Evolutionary conservation across 2,329 filamentous ascomycete genomes (phyloP), one percentile per base, ranked within the genome.

Genomic region (Falciphora oryzae): DNA sequence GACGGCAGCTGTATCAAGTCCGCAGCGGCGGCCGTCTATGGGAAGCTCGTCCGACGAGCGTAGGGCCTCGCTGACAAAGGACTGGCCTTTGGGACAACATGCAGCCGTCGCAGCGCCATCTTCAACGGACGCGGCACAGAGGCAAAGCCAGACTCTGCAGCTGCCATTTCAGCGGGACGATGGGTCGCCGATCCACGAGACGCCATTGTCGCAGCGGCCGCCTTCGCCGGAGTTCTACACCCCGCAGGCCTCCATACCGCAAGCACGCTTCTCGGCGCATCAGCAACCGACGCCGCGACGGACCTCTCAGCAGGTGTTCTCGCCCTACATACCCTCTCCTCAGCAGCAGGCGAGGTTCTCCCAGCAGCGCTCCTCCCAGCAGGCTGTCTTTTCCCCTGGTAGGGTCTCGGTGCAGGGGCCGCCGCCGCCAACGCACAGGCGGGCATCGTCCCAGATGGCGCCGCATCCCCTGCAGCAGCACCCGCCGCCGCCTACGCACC

Each of bases 331-430:
- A 2, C 22, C 61, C 28, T 63, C 61, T 28, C 62, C 57, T 16
- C 62, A 59, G 56, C 57, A 63, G 31, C 62, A 59, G 27, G 14
- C 25, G 22, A 62, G 35, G 13, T 16, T 62, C n/a, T 62, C 60
- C 13, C 60, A 38, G 27, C 38, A 62, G 25, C 11, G 35, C 28
- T 31, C 25, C 7, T 62, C 60, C 5, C 60, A 62, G 10, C 44
- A 53, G 6, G 44, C 44, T 4, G 22, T 11, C 22, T 53, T 53
- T 53, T n/a, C 22, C 44, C 22, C 44, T n/a, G 44, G n/a, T 3
- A 1, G 44, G 18, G 44, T 6, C 22, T 53, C 44, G 2, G 22
- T 53, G 1, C 44, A 53, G 44, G 44, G 44, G 44, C 18, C 18
- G 22, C 44, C 7, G 22, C 8, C 44, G 6, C 44, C 44, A 53